phyloP scores from a whole-genome alignment of 2,329 filamentous ascomycete species.

The Claviceps humidiphila region DNA sequence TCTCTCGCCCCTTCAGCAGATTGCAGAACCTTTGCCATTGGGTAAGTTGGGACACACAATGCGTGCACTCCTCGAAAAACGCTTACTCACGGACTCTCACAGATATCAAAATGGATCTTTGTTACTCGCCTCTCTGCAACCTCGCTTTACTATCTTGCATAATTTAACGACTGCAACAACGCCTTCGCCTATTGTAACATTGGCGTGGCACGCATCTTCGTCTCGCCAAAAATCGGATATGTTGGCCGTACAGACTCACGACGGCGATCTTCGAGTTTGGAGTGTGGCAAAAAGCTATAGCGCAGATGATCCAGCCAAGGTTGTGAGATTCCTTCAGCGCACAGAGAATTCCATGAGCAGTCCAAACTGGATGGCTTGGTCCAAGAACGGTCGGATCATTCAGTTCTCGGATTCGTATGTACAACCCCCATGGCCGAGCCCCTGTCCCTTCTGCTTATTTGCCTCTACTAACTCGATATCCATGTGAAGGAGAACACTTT shows the following conservation, averaged over 20 bases:
- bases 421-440: not conserved
- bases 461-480: not conserved
- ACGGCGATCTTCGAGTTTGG: slow-evolving; percentile 91
- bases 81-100: slow-evolving; percentile 6
- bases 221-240: slow-evolving; percentile 95
- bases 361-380: slow-evolving; percentile 96
- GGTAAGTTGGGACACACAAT: too few relatives aligned
- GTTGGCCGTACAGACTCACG: slow-evolving; percentile 82
- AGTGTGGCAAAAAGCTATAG: slow-evolving; percentile 76
- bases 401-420: slow-evolving; percentile 84
- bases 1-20: slow-evolving; percentile 79
- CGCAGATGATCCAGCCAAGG: slow-evolving; percentile 63
- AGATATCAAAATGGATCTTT: slow-evolving; percentile 95
- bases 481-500: slow-evolving; percentile 60
- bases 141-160: slow-evolving; percentile 86
- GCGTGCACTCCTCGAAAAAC: too few relatives aligned
- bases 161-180: slow-evolving; percentile 73
- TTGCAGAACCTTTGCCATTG: slow-evolving; percentile 90
- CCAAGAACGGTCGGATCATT: slow-evolving; percentile 90
- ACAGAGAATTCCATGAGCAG: slow-evolving; percentile 69
- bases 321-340: slow-evolving; percentile 75
- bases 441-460: too few relatives aligned
- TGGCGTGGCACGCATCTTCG: slow-evolving; percentile 94
- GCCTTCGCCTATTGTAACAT: slow-evolving; percentile 73
- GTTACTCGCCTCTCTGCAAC: slow-evolving; percentile 76